These are phyloP conservation scores for Nicotiana obtusifolia DNA, from an alignment of 257 asterid species.

Conservation along the genomic window DNA sequence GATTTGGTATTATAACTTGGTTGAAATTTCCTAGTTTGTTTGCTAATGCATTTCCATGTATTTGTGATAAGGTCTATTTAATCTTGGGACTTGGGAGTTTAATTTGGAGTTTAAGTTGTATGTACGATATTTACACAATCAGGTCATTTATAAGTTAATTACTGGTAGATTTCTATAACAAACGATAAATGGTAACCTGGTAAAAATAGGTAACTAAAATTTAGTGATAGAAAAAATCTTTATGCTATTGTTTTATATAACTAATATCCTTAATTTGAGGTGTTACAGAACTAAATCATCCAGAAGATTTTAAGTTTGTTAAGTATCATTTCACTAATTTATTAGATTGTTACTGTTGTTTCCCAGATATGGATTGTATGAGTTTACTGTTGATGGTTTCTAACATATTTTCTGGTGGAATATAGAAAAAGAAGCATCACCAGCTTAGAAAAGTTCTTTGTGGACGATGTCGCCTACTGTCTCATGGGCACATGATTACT, in stretches of 20 bases:
- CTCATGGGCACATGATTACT: conserved; percentile 96
- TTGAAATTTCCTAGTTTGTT: not conserved
- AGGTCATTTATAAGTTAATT: not conserved
- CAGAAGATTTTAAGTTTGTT: not conserved
- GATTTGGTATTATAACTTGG: conserved; percentile 18
- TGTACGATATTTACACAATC: not conserved
- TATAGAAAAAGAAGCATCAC: conserved; percentile 89
- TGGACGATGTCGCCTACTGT: conserved; percentile 89
- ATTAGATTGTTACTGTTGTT: not conserved
- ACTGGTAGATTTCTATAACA: too few species aligned
- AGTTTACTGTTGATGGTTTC: not conserved
- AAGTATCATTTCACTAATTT: not conserved
- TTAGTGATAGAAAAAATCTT: not conserved
- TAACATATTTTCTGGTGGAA: not conserved
- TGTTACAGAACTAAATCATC: not conserved
- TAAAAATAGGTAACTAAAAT: too few species aligned
- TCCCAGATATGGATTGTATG: not conserved
- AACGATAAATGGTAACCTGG: too few species aligned
- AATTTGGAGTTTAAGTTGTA: not conserved
- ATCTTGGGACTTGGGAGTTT: not conserved
- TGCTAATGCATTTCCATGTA: conserved; percentile 6
- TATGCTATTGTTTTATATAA: not conserved
- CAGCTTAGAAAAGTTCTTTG: conserved; percentile 74
- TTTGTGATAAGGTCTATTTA: conserved; percentile 11
- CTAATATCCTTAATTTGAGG: not conserved